Percentiles rank a stretch among this genome's conserved stretches.
These are phyloP conservation scores for Alternaria sp. DNA, from an alignment of 2,329 filamentous ascomycete genomes.

Conservation along the genomic window DNA sequence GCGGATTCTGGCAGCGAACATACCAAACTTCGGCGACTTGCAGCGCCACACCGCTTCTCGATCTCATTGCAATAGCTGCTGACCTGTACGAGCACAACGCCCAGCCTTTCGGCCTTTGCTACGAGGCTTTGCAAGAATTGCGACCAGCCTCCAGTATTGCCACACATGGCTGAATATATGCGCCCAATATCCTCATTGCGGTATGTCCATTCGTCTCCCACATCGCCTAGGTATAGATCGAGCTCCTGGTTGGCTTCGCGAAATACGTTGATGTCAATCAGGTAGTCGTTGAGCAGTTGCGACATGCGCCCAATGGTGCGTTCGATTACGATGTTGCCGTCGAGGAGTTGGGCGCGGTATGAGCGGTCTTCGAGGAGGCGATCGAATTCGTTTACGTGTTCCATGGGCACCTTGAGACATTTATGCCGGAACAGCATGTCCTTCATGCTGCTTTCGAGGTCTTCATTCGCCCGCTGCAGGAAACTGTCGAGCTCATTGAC, in stretches of 20 bases:
- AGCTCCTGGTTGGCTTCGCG: constrained; percentile 78
- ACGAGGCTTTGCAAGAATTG: constrained; percentile 79
- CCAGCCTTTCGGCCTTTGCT: constrained; percentile 72
- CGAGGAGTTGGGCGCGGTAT: constrained; percentile 82
- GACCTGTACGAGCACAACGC: constrained; percentile 72
- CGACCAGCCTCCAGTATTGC: constrained; percentile 90
- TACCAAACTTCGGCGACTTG: constrained; percentile 79
- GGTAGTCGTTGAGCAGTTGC: constrained; percentile 74
- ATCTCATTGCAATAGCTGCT: constrained; percentile 83
- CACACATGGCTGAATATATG: constrained; percentile 88
- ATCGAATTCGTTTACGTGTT: constrained; percentile 83
- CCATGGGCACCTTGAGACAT: constrained; percentile 80
- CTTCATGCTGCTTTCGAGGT: constrained; percentile 76
- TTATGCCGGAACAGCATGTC: constrained; percentile 77
- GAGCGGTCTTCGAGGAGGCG: constrained; percentile 83
- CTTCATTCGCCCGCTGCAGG: constrained; percentile 82
- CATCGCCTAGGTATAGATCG: constrained; percentile 72
- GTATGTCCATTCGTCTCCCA: constrained; percentile 67
- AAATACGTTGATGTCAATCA: constrained; percentile 80
- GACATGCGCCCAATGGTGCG: constrained; percentile 84
- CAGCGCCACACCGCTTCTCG: constrained; percentile 80
- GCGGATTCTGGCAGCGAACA: constrained; percentile 36
- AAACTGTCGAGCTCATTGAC: constrained; percentile 95
- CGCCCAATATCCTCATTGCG: constrained; percentile 67
- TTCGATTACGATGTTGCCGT: constrained; percentile 89